These are phyloP conservation scores for Fusarium oligoseptatum DNA, from an alignment of 2,329 filamentous ascomycete genomes.

Conservation along the genomic window DNA sequence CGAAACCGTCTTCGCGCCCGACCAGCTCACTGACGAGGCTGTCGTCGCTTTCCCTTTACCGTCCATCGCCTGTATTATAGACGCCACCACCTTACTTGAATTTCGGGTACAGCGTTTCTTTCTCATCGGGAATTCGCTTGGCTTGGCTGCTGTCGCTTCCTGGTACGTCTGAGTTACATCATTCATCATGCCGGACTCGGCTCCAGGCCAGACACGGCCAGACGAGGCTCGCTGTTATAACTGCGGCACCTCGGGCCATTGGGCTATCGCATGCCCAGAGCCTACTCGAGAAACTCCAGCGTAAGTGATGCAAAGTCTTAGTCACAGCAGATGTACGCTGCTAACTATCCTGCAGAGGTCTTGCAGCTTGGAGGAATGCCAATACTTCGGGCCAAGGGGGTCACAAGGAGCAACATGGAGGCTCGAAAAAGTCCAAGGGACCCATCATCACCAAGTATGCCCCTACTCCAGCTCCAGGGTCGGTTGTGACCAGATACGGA, in stretches of 20 bases:
- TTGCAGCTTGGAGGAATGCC: constrained; percentile 54
- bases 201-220: constrained; percentile 48
- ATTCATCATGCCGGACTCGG: constrained; percentile 47
- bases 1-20: constrained; percentile 17
- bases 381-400: constrained; percentile 45
- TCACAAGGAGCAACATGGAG: constrained; percentile 48
- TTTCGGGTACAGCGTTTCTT: neutral
- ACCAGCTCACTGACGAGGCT: constrained; percentile 26
- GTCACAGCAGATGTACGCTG: constrained; percentile 8
- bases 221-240: constrained; percentile 65
- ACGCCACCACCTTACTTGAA: constrained; percentile 8
- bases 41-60: constrained; percentile 8
- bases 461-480: constrained; percentile 41
- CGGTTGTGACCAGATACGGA: constrained; percentile 37
- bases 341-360: constrained; percentile 47
- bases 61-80: constrained; percentile 17
- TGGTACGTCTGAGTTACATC: constrained; percentile 4
- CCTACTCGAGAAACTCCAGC: constrained; percentile 61
- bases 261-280: constrained; percentile 66
- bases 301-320: constrained; percentile 56
- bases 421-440: constrained; percentile 50
- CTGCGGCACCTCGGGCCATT: constrained; percentile 65
- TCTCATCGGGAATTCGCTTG: constrained; percentile 14
- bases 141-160: neutral
- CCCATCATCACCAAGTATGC: constrained; percentile 54